Base-by-base conservation (phyloP, 1,139 yeast species). In the Pneumocystis canis region DNA sequence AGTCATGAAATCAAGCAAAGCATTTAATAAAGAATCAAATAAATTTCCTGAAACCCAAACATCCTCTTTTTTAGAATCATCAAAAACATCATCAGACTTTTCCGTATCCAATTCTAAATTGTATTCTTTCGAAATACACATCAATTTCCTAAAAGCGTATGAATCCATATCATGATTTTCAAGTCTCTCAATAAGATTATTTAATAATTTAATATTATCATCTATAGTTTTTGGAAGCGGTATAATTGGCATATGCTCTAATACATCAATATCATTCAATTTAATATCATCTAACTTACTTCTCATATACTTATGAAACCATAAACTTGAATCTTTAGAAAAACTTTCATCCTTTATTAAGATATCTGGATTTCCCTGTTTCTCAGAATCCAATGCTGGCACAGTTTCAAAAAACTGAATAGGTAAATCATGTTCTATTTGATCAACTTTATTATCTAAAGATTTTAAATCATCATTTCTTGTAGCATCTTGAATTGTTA, bases 291-390 rank as follows among this genome's bases (percentile, higher is more conserved):
- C 7, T 39, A 39, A 16, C 25, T 60, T 59, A 18, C 58, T 39
- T 6, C 37, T 58, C 65, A 63, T 63, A 39, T 63, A 64, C 30
- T 33, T 40, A 16, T 62, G 53, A 47, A 63, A 63, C 65, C 65
- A 63, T 11, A 25, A 14, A 47, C 16, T 20, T 11, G 54, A 47
- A 25, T 47, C 30, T 25, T 14, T 28, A 25, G 54, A 47, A 6
- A 47, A 11, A 25, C 20, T 25, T 7, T 47, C 31, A 25, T 47
- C 54, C 4, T 47, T 28, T 11, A 25, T 25, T 47, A 31, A 5
- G 3, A 25, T 11, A 25, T 47, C 54, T 7, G 3, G n/a, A 9
- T 11, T 28, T 28, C 25, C 54, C 6, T 47, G 31, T 9, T 47
- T 47, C 11, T 20, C 54, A 5, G 16, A 25, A 25, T 47, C 31